Conservation (phyloP, 306 rosid genomes). For the Pyrus betulifolia region DNA sequence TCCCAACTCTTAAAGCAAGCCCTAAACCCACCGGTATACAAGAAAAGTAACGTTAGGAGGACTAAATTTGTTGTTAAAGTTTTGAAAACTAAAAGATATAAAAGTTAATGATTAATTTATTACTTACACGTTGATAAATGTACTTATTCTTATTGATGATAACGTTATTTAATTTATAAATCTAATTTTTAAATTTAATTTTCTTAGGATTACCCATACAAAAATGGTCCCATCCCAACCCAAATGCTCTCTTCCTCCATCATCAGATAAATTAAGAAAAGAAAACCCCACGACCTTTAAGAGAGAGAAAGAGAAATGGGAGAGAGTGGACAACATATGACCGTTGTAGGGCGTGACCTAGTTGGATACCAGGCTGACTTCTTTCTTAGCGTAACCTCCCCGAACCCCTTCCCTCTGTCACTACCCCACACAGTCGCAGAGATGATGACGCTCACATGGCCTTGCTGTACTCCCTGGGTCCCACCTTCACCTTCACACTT, state of each 20-base stretch:
- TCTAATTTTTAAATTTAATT: too few relatives aligned
- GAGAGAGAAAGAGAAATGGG: background rate
- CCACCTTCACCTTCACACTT: background rate
- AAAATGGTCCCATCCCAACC: background rate
- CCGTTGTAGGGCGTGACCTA: slow-evolving; percentile 23
- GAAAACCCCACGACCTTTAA: background rate
- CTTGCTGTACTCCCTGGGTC: slow-evolving; percentile 23
- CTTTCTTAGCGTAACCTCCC: background rate
- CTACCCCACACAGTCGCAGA: background rate
- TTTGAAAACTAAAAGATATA: too few relatives aligned
- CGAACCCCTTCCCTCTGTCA: background rate
- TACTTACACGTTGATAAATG: too few relatives aligned
- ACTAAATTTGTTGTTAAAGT: accelerated
- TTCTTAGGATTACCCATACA: background rate
- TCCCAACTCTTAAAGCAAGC: background rate
- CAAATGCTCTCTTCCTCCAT: background rate
- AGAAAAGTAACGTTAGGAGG: accelerated
- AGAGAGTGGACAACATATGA: background rate
- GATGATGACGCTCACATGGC: slow-evolving; percentile 43
- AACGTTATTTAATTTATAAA: too few relatives aligned
- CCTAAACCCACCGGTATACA: background rate
- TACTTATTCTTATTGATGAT: too few relatives aligned
- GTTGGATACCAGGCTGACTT: slow-evolving; percentile 32
- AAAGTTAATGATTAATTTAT: too few relatives aligned
- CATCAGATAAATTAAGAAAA: too few relatives aligned